Evolutionary conservation across 2,329 filamentous ascomycete species (phyloP), one percentile per base, ranked within the genome.

Genomic region (Penicillium thymicola): DNA sequence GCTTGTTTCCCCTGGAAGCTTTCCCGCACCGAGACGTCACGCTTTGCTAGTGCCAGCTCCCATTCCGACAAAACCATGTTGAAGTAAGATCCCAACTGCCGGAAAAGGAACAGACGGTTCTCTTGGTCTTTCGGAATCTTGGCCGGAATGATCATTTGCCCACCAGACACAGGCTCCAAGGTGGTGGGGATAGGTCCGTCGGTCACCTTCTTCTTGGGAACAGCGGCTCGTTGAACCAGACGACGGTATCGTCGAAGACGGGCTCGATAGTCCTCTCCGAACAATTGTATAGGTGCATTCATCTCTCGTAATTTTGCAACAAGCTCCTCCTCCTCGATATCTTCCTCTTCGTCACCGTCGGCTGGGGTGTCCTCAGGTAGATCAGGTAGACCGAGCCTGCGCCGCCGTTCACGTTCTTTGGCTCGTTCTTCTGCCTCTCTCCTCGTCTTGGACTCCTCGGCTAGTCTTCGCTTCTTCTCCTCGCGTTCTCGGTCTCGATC

Each of bases 31-130:
- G 79, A 77, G 9, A 75, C 66, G 28, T 82, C 77, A 47, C 86
- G 81, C 45, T 78, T 76, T 6, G 84, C 84, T 66, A 99, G 83
- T 5, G 92, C 92, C 40, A 78, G 71, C 66, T 92, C 85, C 88
- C 95, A 99, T 73, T 95, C 93, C 43, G 82, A 84, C 56, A 99
- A 79, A n/a, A 99, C 85, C 86, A 99, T 91, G 51, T 90, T 95
- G 78, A 99, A 97, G 79, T 97, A 99, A 47, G 90, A 94, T 21
- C 89, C 90, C 54, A 99, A 81, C 74, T 99, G 93, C 11, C 93
- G 83, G 77, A 89, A 93, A 40, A 99, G 78, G 74, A 89, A 92
- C 43, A 82, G 78, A 44, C 86, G 84, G 0, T 80, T 89, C 40
- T 86, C 84, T 21, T 78, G 78, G 64, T 92, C 89, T 65, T 82